Evolutionary conservation across 2,329 filamentous ascomycete species (phyloP), one percentile per base, ranked within the genome.

Genomic region (Parastagonospora avenae): DNA sequence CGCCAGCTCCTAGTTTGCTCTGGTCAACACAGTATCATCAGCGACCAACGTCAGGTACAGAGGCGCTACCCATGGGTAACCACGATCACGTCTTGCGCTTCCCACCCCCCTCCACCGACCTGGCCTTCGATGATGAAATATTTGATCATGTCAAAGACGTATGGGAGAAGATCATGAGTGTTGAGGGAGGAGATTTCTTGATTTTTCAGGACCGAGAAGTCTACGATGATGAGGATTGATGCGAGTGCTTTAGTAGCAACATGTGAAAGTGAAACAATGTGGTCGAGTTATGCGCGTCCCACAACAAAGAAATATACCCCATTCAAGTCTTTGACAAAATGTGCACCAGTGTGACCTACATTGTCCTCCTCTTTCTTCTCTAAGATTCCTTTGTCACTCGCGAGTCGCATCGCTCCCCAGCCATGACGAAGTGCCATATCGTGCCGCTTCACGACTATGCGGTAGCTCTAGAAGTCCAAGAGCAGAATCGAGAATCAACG

Each of bases 121-220:
- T 95, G 7, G 82, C 88, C 0, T 90, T 96, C 57, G 85, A 91
- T 62, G 93, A 97, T 60, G 67, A 76, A 0, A 76, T 85, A 1
- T 74, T 97, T 8, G 82, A 85, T 6, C 73, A 83, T 24, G 89
- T 96, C 2, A 83, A 83, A 52, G 73, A 82, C 8, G 85, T 86
- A 6, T 97, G 92, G 92, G 78, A 82, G 54, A 76, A 78, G 42
- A 79, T 92, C 4, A 77, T 83, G 59, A 83, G 81, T 8, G 74
- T 77, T 1, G 79, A 81, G 4, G 76, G 71, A 1, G 76, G 76
- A 14, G 74, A 82, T 38, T 97, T 94, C 64, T 86, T 97, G 83
- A 78, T 82, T 15, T 96, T 96, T 70, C 83, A 87, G 42, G 89
- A 94, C 52, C 82, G 91, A 19, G 87, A 92, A 67, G 82, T 82